phyloP scores from a whole-genome alignment of 257 asterid species.

The Salvia splendens region DNA sequence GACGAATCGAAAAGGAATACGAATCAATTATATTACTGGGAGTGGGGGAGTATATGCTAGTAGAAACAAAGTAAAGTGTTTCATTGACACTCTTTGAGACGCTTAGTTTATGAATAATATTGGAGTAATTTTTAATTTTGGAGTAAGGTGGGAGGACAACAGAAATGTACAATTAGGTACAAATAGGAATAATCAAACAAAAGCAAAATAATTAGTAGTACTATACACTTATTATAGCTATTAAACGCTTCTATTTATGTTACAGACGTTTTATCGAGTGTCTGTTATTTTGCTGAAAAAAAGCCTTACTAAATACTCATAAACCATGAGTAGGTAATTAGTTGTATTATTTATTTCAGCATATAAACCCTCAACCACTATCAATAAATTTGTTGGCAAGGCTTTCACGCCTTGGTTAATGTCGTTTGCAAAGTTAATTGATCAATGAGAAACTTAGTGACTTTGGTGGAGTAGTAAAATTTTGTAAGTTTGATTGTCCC shows the following conservation, averaged over 20 bases:
- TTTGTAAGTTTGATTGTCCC: too few species aligned
- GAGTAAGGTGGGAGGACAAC: neutral
- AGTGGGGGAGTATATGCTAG: too few species aligned
- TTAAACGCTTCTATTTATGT: neutral
- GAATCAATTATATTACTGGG: too few species aligned
- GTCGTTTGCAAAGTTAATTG: too few species aligned
- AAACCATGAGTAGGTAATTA: conserved; percentile 27
- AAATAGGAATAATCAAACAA: neutral
- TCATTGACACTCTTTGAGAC: neutral
- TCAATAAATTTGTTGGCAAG: too few species aligned
- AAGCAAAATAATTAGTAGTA: neutral
- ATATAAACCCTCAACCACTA: conserved; percentile 24
- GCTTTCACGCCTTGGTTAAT: too few species aligned
- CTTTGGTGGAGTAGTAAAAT: too few species aligned
- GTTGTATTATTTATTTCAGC: conserved; percentile 28
- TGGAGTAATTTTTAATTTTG: neutral
- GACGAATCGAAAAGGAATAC: too few species aligned
- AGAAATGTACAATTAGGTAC: neutral
- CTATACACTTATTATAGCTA: neutral
- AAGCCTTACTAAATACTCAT: conserved; percentile 26
- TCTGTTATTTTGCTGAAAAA: neutral
- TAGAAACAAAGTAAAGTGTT: too few species aligned
- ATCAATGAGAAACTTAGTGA: too few species aligned
- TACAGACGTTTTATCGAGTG: neutral
- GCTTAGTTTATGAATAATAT: neutral